Evolutionary conservation across 371 early-diverging fungal species (phyloP).

Genomic region (Fennellomyces sp.): DNA sequence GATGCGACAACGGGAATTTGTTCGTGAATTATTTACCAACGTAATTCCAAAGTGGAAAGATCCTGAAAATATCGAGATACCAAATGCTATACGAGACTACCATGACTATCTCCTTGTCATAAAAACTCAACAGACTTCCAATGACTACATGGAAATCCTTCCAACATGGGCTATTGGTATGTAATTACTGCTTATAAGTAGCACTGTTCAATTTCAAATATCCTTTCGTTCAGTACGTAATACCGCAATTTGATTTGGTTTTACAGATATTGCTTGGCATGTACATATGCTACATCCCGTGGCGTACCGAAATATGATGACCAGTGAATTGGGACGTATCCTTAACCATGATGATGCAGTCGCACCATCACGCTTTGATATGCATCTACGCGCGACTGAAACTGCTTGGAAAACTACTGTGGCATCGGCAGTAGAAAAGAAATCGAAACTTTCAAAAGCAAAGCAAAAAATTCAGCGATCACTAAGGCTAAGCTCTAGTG

Average conservation of each 20-base stretch:
- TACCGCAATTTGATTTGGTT: not conserved
- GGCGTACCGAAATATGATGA: not conserved
- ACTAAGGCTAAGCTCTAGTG: too few relatives aligned
- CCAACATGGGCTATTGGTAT: not conserved
- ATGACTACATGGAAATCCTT: not conserved
- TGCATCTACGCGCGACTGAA: too few relatives aligned
- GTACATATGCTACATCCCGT: not conserved
- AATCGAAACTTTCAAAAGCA: too few relatives aligned
- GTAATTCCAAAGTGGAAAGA: not conserved
- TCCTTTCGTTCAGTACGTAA: not conserved
- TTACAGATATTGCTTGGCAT: not conserved
- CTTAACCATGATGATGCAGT: not conserved
- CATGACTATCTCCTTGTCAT: not conserved
- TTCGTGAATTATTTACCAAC: not conserved
- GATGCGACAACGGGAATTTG: not conserved
- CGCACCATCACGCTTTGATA: not conserved
- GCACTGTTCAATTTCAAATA: too few relatives aligned
- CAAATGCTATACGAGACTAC: not conserved
- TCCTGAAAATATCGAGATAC: not conserved
- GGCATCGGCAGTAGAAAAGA: too few relatives aligned
- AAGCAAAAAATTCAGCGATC: too few relatives aligned
- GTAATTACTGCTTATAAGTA: too few relatives aligned
- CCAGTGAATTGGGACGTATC: not conserved
- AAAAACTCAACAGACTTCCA: not conserved
- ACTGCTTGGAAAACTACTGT: too few relatives aligned